Evolutionary conservation across 768 basidiomycete genomes (phyloP), one percentile per base, ranked within the genome.

Genomic region (Hypholoma fasciculare): DNA sequence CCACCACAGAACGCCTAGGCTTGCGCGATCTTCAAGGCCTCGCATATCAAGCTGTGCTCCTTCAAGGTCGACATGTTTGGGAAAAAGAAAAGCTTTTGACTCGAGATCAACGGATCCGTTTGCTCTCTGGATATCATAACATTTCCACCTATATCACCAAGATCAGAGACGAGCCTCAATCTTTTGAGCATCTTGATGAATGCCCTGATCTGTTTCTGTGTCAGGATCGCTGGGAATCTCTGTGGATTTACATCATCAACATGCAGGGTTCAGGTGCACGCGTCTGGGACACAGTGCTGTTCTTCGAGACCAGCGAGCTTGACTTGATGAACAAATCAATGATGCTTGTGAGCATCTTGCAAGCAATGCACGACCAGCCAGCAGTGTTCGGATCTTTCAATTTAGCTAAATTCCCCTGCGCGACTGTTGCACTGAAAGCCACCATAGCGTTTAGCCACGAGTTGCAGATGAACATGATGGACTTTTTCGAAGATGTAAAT

Each of bases 81-180:
- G 78, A 79, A 49, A 59, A 71, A 7, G 82, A 83, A 53, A 62
- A 68, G n/a, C 64, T 64, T n/a, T 71, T 85, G 37, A 74, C 75
- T 23, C 73, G 79, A 12, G 68, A 76, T n/a, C 82, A 84, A 60
- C 74, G 79, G 9, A 74, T 83, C 34, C 80, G 82, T 39, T 70
- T 85, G 40, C 68, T 85, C 7, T 81, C 80, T 23, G 84, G 84
- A 14, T 77, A 80, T 64, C 81, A 84, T 64, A 74, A 76, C 37
- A 74, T 84, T 23, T 72, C 73, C 5, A 73, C 76, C 56, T 67
- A 78, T 30, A 78, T 78, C 72, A 77, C 81, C 48, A 69, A 72
- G 16, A 72, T 84, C 7, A 75, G 78, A 4, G 65, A 60, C 44
- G 73, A 70, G 30, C 72, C 82, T 12, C 83, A 82, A 16, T 56